Percentiles rank a stretch among this genome's conserved stretches.
phyloP scores from a whole-genome alignment of 768 basidiomycete species.

The Leccinum boreale region DNA sequence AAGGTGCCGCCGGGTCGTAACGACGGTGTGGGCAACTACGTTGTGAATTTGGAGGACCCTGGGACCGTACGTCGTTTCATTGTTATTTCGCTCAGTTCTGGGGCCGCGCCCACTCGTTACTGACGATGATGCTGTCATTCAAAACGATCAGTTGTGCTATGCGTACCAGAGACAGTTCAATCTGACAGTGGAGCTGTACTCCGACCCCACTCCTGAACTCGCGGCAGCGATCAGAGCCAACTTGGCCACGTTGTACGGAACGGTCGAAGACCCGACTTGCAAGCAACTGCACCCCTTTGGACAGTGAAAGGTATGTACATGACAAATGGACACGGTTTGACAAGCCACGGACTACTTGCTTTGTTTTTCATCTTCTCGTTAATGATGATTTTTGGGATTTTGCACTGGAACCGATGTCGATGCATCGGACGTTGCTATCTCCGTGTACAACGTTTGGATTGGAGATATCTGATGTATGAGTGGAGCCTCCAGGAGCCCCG shows the following conservation, averaged over 20 bases:
- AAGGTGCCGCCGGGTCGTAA: slow-evolving; percentile 14
- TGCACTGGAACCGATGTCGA: neutral
- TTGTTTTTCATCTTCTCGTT: neutral
- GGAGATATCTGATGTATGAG: neutral
- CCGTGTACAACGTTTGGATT: too few species aligned
- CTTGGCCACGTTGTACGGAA: slow-evolving; percentile 13
- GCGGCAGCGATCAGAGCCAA: slow-evolving; percentile 21
- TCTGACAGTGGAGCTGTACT: slow-evolving; percentile 20
- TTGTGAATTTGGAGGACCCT: slow-evolving; percentile 8
- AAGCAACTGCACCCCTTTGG: slow-evolving; percentile 17
- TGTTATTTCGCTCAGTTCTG: neutral
- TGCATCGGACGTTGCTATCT: neutral
- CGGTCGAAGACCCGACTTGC: slow-evolving; percentile 10
- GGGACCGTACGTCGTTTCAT: slow-evolving; percentile 10
- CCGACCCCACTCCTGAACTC: slow-evolving; percentile 20
- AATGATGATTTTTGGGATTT: neutral
- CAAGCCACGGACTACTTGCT: neutral
- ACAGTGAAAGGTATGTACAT: neutral
- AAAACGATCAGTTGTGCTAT: slow-evolving; percentile 13
- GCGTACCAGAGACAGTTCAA: slow-evolving; percentile 19
- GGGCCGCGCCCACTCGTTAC: neutral
- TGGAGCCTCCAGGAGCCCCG: too few species aligned
- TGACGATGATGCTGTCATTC: neutral
- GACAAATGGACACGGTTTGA: neutral
- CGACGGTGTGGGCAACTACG: slow-evolving; percentile 17